These are phyloP conservation scores for Pelargonium citronellum DNA, from an alignment of 441 rosid species.

Conservation along the genomic window DNA sequence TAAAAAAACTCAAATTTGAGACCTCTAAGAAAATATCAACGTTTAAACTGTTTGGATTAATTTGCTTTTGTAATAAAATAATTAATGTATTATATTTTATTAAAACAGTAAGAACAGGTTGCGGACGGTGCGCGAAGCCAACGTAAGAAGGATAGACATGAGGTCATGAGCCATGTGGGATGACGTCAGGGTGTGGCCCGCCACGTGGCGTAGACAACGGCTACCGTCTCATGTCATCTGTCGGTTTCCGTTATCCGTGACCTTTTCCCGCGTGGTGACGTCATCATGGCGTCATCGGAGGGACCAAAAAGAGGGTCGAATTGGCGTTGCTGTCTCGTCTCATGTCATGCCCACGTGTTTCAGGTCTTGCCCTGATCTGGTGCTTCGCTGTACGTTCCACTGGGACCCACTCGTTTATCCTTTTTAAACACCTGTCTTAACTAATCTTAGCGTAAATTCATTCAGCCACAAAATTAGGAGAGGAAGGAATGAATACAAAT, in stretches of 20 bases:
- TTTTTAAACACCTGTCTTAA: no score
- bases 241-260: neutral
- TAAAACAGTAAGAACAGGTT: conserved; percentile 7
- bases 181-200: neutral
- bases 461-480: no score
- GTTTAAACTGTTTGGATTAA: no score
- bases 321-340: neutral
- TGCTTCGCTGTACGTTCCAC: no score
- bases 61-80: no score
- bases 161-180: neutral
- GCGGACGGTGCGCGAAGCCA: conserved; percentile 23
- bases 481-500: no score
- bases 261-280: neutral
- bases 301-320: neutral
- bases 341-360: neutral
- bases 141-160: conserved; percentile 10
- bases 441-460: no score
- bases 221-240: neutral
- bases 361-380: neutral
- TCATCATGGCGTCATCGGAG: neutral
- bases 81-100: no score
- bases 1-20: no score
- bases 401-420: no score
- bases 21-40: no score
- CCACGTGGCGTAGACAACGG: neutral